A percentile compares a stretch with the other conserved stretches of the same genome.
These are phyloP conservation scores for Suillus decipiens DNA, from an alignment of 768 basidiomycete species.

Conservation along the genomic window DNA sequence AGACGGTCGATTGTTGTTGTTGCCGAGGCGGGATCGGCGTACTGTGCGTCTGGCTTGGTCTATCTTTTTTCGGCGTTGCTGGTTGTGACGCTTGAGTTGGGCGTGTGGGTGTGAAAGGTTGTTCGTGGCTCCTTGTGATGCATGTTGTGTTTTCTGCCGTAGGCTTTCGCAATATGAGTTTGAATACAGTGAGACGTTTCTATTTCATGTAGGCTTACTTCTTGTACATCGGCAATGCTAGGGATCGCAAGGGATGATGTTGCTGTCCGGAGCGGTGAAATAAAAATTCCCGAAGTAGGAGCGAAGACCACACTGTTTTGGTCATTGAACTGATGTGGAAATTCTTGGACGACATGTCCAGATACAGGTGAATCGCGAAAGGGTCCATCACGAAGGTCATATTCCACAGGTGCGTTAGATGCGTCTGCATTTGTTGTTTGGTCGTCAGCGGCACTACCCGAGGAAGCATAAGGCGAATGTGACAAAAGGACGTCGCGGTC, in stretches of 20 bases:
- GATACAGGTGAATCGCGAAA: background rate
- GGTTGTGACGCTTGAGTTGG: slow-evolving; percentile 23
- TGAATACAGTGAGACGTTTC: background rate
- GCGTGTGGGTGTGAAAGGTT: slow-evolving; percentile 24
- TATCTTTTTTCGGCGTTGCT: slow-evolving; percentile 27
- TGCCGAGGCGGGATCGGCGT: slow-evolving; percentile 15
- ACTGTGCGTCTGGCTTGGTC: slow-evolving; percentile 18
- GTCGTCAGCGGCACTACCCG: background rate
- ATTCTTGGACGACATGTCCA: background rate
- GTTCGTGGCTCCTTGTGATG: slow-evolving; percentile 6
- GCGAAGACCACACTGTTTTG: slow-evolving; percentile 15
- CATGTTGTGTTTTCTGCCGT: background rate
- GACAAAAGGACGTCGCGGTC: background rate
- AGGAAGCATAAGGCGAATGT: background rate
- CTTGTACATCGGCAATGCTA: background rate
- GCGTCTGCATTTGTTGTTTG: background rate
- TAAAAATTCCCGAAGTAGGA: slow-evolving; percentile 24
- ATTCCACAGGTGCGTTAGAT: background rate
- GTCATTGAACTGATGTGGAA: background rate
- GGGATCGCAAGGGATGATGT: background rate
- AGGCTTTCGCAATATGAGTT: background rate
- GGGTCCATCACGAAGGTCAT: no score
- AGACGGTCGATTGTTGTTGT: slow-evolving; percentile 25
- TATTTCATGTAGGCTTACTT: background rate
- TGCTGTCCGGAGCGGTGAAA: slow-evolving; percentile 32